Evolutionary conservation across 306 rosid species (phyloP), one percentile per base, ranked within the genome.

Genomic region (Cicer bijugum): DNA sequence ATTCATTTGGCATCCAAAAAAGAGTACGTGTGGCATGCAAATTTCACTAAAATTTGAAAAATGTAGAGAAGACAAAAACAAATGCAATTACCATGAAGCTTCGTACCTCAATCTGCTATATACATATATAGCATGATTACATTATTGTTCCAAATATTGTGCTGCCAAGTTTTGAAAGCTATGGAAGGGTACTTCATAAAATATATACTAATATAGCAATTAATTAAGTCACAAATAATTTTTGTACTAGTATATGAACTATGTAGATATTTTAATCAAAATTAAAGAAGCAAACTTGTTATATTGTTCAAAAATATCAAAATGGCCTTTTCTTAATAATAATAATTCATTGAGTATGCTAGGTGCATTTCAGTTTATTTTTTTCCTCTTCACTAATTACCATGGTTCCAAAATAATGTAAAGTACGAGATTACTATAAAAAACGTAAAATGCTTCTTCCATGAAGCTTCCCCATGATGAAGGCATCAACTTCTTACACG

Each of bases 401-500:
- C 12, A 9, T 9, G 6, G 14, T 19, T 40, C 44, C 51, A 62
- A 64, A 53, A 53, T 14, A 12, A 23, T 42, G 9, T 14, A 52
- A 52, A 58, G 8, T 8, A 75, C 12, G 12, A 6, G 19, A 38
- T 47, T 38, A 59, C 6, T 12, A 68, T 77, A 12, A 56, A 59
- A 59, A 76, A 69, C 68, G 14, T 15, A 70, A 17, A 52, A 39
- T 48, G 75, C 12, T 77, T 77, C 56, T 72, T 61, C 48, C 42
- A 15, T 75, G 86, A 76, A 83, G 46, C 56, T 83, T 83, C 86
- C 79, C 69, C 46, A 11, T 16, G 38, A 44, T 9, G 44, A 51
- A 12, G 5, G 47, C 17, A 23, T 64, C 17, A 45, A 33, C 8
- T 78, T 77, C 28, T 58, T 33, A 12, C 33, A 33, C 11, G 65